Base-by-base conservation (phyloP, 805 yeast genomes). In the Helenozyma baotianmanensis region DNA sequence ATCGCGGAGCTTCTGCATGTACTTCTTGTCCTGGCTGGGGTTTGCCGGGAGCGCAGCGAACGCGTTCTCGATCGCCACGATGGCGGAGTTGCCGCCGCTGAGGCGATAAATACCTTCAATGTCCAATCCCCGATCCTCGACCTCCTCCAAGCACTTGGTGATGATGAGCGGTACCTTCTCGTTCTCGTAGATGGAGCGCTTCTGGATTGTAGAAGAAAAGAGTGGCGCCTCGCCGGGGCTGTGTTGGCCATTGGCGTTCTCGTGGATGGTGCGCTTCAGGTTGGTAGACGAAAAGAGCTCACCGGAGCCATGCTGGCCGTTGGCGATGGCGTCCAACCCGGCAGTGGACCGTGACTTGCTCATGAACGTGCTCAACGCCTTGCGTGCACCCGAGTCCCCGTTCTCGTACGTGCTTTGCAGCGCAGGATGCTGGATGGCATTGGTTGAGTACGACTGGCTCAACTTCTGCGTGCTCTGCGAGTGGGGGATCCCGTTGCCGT, bases 101-200 rank as follows among this genome's bases (percentile, higher is more conserved):
- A 89, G 81, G 45, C 98, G 70, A 62, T 92, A 92, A 22, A 92
- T 72, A 7, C 98, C 98, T 58, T 89, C 97, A 40, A 70, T 62
- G 24, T 72, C 77, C 45, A 89, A 58, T 4, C 95, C 96, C 37
- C 86, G 67, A 6, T 53, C 52, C 60, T 90, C 96, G 33, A 92
- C 87, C 47, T 82, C 92, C 15, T 68, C 64, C 5, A 88, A 60
- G 59, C 96, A 86, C 36, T 76, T 68, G 9, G 80, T 64, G 9
- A 92, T 72, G 18, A 92, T 73, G 43, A 75, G 58, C 9, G 98
- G 98, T 9, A 86, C 70, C 9, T 54, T 43, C 19, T 73, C 64
- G 11, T 72, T 68, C 51, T 90, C 98, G 44, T 59, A 68, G 11
- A 62, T 60, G 10, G 84, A 71, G 32, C 95, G 68, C 34, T 71